Base-by-base conservation (phyloP, 805 yeast genomes). In the Yarrowia bubula region DNA sequence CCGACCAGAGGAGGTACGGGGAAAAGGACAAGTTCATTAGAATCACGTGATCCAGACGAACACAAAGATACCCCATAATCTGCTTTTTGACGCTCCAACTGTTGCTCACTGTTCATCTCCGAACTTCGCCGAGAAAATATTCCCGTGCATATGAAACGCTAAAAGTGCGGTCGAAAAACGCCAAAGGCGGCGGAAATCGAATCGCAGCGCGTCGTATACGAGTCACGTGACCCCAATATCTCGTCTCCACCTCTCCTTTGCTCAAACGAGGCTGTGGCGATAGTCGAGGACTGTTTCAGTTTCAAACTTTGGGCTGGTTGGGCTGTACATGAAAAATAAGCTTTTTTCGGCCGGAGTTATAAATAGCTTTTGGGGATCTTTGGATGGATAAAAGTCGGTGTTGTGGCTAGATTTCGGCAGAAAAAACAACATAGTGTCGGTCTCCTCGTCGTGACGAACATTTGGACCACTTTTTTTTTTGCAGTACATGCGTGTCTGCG, bases 241-340 rank as follows among this genome's bases (percentile, higher is more conserved):
- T 22, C 28, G 28, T 22, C 14, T 47, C n/a, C n/a, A n/a, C n/a
- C n/a, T 33, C 41, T 31, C 13, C 28, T 35, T 48, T 4, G n/a
- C 3, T 35, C 38, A 10, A 33, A 48, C 39, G 55, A 33, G 55
- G 55, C 55, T 48, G 55, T 48, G 55, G n/a, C 18, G 41, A 35
- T 18, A 48, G 13, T 48, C 55, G 4, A 33, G 28, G 28, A 31
- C 41, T 18, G 55, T 48, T 48, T 48, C 53, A 48, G 53, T 48
- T 33, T 48, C 55, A 48, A 48, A 48, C 55, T 48, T 35, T 35
- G 55, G 55, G 41, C 53, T 33, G 55, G 41, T 8, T 35, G 55
- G 55, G 55, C 55, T 48, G 55, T 48, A 48, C 55, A 17, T 11
- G 14, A 18, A 11, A 9, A 10, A 31, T 48, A 11, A 35, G 8